Percentiles rank a stretch among this genome's conserved stretches.
These are phyloP conservation scores for Chaetomium strumarium DNA, from an alignment of 2,329 filamentous ascomycete species.

Conservation along the genomic window DNA sequence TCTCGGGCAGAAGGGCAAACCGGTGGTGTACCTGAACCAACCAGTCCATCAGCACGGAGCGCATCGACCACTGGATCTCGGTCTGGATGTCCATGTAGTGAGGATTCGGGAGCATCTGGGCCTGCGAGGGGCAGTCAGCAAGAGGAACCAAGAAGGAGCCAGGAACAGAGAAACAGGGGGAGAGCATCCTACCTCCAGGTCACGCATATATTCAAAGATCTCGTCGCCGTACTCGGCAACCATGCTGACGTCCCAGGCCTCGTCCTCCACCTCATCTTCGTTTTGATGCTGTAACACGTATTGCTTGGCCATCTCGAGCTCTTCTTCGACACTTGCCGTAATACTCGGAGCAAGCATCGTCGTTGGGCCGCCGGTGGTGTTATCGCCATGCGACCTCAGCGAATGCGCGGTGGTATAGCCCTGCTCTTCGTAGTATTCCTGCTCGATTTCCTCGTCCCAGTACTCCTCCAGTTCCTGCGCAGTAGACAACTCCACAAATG, in stretches of 20 bases:
- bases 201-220: constrained; percentile 87
- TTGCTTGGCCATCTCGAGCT: constrained; percentile 61
- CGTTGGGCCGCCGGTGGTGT: constrained; percentile 46
- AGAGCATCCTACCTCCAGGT: constrained; percentile 66
- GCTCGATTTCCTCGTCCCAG: constrained; percentile 69
- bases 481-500: constrained; percentile 11
- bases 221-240: constrained; percentile 95
- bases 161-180: neutral
- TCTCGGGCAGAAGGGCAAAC: constrained; percentile 88
- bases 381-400: constrained; percentile 64
- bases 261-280: constrained; percentile 76
- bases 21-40: constrained; percentile 91
- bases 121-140: constrained; percentile 38
- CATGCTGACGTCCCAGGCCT: constrained; percentile 93
- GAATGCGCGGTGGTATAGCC: constrained; percentile 75
- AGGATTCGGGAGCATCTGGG: constrained; percentile 75
- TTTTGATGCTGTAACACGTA: constrained; percentile 62
- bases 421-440: constrained; percentile 51
- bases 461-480: constrained; percentile 60
- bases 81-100: constrained; percentile 96
- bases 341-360: constrained; percentile 66
- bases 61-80: constrained; percentile 99
- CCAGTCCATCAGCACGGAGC: constrained; percentile 96
- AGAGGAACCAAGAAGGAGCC: neutral
- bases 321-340: constrained; percentile 61